Evolutionary conservation across 345 rosid species (phyloP), one percentile per base, ranked within the genome.

Genomic region (Eucalyptus sp.): DNA sequence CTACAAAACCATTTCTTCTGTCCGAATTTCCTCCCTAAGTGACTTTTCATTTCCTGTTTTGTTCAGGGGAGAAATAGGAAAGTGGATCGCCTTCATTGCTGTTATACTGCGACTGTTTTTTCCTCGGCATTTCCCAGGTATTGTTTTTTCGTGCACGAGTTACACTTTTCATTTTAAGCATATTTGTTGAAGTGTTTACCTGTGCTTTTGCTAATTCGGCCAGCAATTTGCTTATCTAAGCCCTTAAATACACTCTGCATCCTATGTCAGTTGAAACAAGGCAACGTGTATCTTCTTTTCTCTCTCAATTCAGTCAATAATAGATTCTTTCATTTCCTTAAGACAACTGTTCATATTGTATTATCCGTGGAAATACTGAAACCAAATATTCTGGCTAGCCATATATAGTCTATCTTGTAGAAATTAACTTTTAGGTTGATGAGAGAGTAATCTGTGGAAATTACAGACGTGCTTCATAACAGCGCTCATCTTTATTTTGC

Each of bases 31-130:
- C 5, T 4, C 87, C 86, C 2, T 12, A 85, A 15, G 62, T 87
- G 46, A 56, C 86, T 46, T 50, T 52, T 52, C 0, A 52, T n/a
- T 43, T 83, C 31, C 52, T 12, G 90, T 85, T 49, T 64, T 43
- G n/a, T 50, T 87, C 92, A 97, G 99, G 50, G 99, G 99, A 90
- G 98, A 97, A 68, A 91, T 97, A n/a, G 99, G 99, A 51, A 96
- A 90, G 92, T 97, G 99, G 99, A 93, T 97, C 89, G 99, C 99
- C 84, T 93, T 97, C 89, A 86, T 97, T 31, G 95, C 98, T 2
- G 91, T 97, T 54, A 94, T 96, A 51, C 90, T 97, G 48, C 91
- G 97, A 86, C 97, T 98, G 22, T 96, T 98, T 95, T 94, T 92
- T 88, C 99, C 98, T 31, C 92, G 94, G 62, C 93, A 93, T 12